Base-by-base conservation (phyloP, 1,284 basidiomycete species). In the Trametes pubescens region DNA sequence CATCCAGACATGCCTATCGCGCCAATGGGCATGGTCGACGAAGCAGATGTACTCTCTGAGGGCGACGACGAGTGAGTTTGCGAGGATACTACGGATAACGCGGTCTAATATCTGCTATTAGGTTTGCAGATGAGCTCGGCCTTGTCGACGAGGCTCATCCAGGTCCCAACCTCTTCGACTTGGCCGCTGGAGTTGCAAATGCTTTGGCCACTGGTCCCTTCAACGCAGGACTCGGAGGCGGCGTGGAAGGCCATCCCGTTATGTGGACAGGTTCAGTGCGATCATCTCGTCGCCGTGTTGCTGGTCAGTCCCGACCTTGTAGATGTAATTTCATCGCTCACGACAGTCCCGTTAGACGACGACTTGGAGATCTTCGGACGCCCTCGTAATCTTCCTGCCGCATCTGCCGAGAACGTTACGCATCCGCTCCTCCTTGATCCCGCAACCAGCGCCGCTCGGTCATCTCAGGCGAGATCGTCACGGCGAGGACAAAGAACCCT, bases 341-440 rank as follows among this genome's bases (percentile, higher is more conserved):
- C 48, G 14, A 14, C 11, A 8, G 22, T 24, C 10, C 47, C 26
- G 35, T 59, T 71, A 62, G 83, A 86, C 46, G 87, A 89, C 47
- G 84, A 84, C 63, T 66, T 84, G 24, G 85, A 86, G 49, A 79
- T 90, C 35, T 90, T 92, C 69, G 89, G 89, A 35, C 81, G 89
- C 58, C 73, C 83, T 44, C 81, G 90, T 66, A 84, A 81, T 66
- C 74, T 75, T 4, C 77, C 81, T 43, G 73, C 81, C 7, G 79
- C 84, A 16, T 81, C 82, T 18, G 80, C 84, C 29, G 91, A 93
- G 71, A 81, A 86, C 46, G 88, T 88, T 14, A 90, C 90, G 0
- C 96, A 98, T 74, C 95, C 95, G 3, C 81, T 98, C 11, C 84
- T 98, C 13, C 74, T 93, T 37, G 92, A 97, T 69, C 82, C 81